Conservation (phyloP, 2,329 filamentous ascomycete species). For the Exophiala mesophila region DNA sequence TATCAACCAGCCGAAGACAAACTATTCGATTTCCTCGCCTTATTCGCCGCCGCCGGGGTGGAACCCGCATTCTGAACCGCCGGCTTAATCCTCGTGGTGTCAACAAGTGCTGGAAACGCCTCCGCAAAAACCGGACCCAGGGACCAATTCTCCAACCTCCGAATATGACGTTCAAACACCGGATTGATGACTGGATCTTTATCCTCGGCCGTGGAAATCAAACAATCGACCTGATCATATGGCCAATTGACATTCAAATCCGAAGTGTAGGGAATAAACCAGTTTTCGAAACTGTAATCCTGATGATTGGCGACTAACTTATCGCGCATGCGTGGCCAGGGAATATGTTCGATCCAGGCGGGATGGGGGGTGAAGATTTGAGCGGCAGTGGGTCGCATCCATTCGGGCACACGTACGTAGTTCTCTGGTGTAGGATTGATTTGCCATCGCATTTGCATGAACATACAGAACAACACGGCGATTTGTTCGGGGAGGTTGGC, state of each 20-base stretch:
- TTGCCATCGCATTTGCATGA: conserved; percentile 79
- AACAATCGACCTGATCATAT: conserved; percentile 66
- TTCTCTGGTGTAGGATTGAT: conserved; percentile 74
- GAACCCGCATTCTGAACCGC: background rate
- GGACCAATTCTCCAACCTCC: conserved; percentile 74
- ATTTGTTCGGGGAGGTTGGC: conserved; percentile 74
- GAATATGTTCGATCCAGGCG: conserved; percentile 76
- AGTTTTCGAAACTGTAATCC: conserved; percentile 67
- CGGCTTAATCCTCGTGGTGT: conserved; percentile 35
- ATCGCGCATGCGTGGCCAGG: conserved; percentile 74
- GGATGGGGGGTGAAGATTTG: conserved; percentile 68
- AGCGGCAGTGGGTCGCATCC: conserved; percentile 60
- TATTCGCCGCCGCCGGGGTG: no score
- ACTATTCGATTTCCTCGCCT: background rate
- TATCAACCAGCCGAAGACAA: background rate
- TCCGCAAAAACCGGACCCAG: conserved; percentile 64
- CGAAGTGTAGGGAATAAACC: conserved; percentile 75
- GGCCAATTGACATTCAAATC: conserved; percentile 79
- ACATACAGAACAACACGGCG: conserved; percentile 80
- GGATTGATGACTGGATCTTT: conserved; percentile 77
- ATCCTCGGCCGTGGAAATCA: conserved; percentile 50
- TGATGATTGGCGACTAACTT: conserved; percentile 52
- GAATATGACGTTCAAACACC: conserved; percentile 75
- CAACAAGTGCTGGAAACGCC: conserved; percentile 56
- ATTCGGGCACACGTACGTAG: conserved; percentile 70